phyloP scores from a whole-genome alignment of 768 basidiomycete genomes.

The Suillus subalutaceus region DNA sequence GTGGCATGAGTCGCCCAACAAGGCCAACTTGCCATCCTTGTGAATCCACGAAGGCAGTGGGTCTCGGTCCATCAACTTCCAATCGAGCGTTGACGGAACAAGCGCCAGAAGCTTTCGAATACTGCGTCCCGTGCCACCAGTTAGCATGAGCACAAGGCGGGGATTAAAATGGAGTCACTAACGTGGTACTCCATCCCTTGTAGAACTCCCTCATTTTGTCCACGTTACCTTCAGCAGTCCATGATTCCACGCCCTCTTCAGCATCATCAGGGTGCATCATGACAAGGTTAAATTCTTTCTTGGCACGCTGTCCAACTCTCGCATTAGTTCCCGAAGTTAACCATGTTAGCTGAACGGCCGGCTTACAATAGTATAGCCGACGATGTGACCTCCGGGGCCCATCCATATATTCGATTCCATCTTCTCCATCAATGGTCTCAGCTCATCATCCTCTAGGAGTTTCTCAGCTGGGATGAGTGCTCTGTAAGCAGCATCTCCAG shows the following conservation, averaged over 20 bases:
- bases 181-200: slow-evolving; percentile 53
- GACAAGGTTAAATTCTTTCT: slow-evolving; percentile 51
- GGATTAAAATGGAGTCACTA: slow-evolving; percentile 11
- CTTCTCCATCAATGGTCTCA: slow-evolving; percentile 50
- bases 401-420: slow-evolving; percentile 63
- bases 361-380: slow-evolving; percentile 49
- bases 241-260: slow-evolving; percentile 40
- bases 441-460: slow-evolving; percentile 54
- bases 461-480: slow-evolving; percentile 49
- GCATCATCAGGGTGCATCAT: slow-evolving; percentile 44
- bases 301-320: slow-evolving; percentile 29
- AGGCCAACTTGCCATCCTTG: slow-evolving; percentile 40
- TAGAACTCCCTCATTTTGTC: slow-evolving; percentile 51
- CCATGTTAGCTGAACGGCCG: not conserved
- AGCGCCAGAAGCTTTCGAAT: slow-evolving; percentile 48
- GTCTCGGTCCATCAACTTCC: slow-evolving; percentile 50
- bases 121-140: slow-evolving; percentile 26
- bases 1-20: slow-evolving; percentile 60
- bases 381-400: slow-evolving; percentile 51
- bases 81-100: slow-evolving; percentile 46
- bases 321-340: not conserved
- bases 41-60: slow-evolving; percentile 56
- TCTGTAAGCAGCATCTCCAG: slow-evolving; percentile 68
- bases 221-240: slow-evolving; percentile 43
- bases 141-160: not conserved